phyloP scores from a whole-genome alignment of 1,284 basidiomycete genomes.

The Rhodotorula sp. region DNA sequence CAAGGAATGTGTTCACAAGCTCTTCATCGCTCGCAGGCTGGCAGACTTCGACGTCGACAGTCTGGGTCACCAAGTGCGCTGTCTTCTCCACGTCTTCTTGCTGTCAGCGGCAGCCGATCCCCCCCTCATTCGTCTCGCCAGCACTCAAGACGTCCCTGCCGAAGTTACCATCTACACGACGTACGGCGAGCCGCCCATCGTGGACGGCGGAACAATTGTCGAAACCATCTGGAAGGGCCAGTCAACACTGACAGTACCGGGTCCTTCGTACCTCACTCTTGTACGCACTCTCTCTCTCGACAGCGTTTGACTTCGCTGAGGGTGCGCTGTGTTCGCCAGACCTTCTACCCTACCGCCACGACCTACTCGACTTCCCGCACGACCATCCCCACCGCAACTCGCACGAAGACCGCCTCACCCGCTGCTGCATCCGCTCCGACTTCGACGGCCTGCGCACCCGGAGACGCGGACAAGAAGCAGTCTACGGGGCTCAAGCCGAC shows the following conservation, averaged over 20 bases:
- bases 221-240: conserved; percentile 30
- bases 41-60: conserved; percentile 26
- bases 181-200: conserved; percentile 22
- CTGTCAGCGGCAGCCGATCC: too few species aligned
- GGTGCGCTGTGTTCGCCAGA: not conserved
- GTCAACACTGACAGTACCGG: conserved; percentile 22
- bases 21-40: conserved; percentile 5
- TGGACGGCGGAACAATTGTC: conserved; percentile 21
- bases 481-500: conserved; percentile 28
- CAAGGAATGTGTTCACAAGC: too few species aligned
- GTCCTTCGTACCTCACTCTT: conserved; percentile 30
- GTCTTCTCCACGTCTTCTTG: not conserved
- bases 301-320: too few species aligned
- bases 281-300: not conserved
- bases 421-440: not conserved
- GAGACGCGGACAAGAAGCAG: conserved; percentile 26
- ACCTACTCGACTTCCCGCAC: conserved; percentile 11
- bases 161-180: conserved; percentile 27
- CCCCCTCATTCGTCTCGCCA: not conserved
- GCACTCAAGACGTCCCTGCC: conserved; percentile 24
- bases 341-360: conserved; percentile 36
- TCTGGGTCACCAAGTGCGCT: conserved; percentile 24
- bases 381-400: conserved; percentile 29
- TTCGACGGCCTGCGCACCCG: conserved; percentile 10
- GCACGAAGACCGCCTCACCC: conserved; percentile 23